phyloP scores from a whole-genome alignment of 208 protist genomes.

The Strigomonas culicis region DNA sequence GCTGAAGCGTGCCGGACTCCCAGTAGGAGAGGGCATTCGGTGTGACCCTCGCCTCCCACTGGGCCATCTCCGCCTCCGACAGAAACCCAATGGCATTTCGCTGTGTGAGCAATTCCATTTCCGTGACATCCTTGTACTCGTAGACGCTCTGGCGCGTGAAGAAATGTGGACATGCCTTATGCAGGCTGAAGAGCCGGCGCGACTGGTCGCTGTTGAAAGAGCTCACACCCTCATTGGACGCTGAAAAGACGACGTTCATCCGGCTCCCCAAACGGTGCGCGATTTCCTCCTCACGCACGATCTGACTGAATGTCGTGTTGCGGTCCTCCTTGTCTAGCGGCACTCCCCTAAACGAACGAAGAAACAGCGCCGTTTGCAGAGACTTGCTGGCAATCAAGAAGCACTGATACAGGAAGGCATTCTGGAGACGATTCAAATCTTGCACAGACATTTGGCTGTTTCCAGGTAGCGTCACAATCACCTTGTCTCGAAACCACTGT shows the following conservation, averaged over 20 bases:
- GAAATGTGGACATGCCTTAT: constrained; percentile 79
- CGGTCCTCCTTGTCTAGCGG: constrained; percentile 46
- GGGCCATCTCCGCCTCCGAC: constrained; percentile 43
- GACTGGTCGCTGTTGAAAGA: constrained; percentile 33
- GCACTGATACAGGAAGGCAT: constrained; percentile 27
- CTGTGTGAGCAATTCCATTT: constrained; percentile 52
- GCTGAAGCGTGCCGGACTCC: constrained; percentile 66
- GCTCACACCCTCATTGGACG: constrained; percentile 39
- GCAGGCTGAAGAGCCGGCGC: constrained; percentile 45
- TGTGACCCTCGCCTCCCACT: constrained; percentile 61
- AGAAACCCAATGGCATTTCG: constrained; percentile 33
- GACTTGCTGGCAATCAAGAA: constrained; percentile 49
- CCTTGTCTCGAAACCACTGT: constrained; percentile 14
- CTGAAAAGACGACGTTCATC: constrained; percentile 48
- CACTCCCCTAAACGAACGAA: constrained; percentile 45
- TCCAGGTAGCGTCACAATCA: neutral
- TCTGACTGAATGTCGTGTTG: constrained; percentile 60
- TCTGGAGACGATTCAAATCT: constrained; percentile 49
- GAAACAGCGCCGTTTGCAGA: constrained; percentile 55
- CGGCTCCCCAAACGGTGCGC: constrained; percentile 66
- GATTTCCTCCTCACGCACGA: constrained; percentile 63
- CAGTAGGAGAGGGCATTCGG: constrained; percentile 65
- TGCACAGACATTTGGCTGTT: constrained; percentile 6
- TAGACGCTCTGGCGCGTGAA: constrained; percentile 66
- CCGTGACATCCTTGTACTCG: constrained; percentile 52